A percentile compares a stretch with the other conserved stretches of the same genome.
phyloP scores from a whole-genome alignment of 306 rosid genomes.

The Lathyrus aphaca region DNA sequence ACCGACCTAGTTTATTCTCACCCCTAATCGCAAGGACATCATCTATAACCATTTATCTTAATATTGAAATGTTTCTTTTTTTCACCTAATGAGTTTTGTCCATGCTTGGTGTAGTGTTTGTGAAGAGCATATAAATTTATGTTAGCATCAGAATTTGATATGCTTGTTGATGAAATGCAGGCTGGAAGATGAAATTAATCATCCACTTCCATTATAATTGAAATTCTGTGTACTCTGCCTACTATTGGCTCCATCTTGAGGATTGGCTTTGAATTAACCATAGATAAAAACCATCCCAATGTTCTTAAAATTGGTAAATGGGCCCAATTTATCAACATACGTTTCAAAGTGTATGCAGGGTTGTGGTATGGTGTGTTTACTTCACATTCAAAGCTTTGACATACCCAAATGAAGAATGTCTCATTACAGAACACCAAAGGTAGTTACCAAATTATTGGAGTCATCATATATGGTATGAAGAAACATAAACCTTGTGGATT shows the following conservation, averaged over 20 bases:
- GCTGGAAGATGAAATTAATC: conserved; percentile 55
- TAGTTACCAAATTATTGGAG: too few species aligned
- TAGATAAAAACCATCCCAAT: conserved; percentile 47
- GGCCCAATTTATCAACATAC: conserved; percentile 59
- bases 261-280: too few species aligned
- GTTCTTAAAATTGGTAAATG: conserved; percentile 52
- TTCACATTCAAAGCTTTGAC: conserved; percentile 51
- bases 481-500: too few species aligned
- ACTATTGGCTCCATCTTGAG: conserved; percentile 57
- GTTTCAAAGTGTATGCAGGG: conserved; percentile 55
- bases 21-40: too few species aligned
- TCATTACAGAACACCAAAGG: conserved; percentile 52
- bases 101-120: too few species aligned
- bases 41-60: too few species aligned
- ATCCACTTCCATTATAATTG: conserved; percentile 52
- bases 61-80: too few species aligned
- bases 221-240: conserved; percentile 60
- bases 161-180: too few species aligned
- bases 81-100: too few species aligned
- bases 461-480: conserved; percentile 15
- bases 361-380: conserved; percentile 60
- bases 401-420: conserved; percentile 50
- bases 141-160: too few species aligned
- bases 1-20: too few species aligned
- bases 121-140: too few species aligned